These are phyloP conservation scores for Phaeosphaeria sp. DNA, from an alignment of 2,329 filamentous ascomycete species.

Conservation along the genomic window DNA sequence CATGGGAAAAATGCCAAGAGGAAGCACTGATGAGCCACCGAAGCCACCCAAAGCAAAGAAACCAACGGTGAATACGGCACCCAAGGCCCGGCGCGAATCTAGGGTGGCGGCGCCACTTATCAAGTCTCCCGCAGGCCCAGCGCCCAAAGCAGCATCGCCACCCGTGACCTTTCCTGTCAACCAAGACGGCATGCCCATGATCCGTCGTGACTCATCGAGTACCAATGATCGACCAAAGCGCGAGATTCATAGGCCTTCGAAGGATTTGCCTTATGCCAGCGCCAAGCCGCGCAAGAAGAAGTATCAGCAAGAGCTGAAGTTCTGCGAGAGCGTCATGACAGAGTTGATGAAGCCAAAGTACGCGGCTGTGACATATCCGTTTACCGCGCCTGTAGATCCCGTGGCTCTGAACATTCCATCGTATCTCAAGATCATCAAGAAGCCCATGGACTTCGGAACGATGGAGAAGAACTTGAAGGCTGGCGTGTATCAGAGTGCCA, in stretches of 20 bases:
- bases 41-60: constrained; percentile 64
- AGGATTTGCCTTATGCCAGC: constrained; percentile 85
- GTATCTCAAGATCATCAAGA: constrained; percentile 93
- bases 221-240: constrained; percentile 85
- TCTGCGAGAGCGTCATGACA: constrained; percentile 80
- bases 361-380: constrained; percentile 71
- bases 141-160: constrained; percentile 51
- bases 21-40: constrained; percentile 59
- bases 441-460: constrained; percentile 93
- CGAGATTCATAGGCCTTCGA: constrained; percentile 87
- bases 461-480: constrained; percentile 76
- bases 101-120: constrained; percentile 50
- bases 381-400: constrained; percentile 86
- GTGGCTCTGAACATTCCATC: constrained; percentile 92
- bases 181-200: constrained; percentile 78
- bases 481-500: constrained; percentile 80
- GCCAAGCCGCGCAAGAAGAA: constrained; percentile 91
- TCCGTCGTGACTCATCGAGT: constrained; percentile 83
- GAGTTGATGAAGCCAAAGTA: constrained; percentile 81
- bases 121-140: constrained; percentile 52
- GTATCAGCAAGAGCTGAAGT: constrained; percentile 84
- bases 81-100: constrained; percentile 57
- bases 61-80: constrained; percentile 34
- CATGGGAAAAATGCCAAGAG: constrained; percentile 64
- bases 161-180: constrained; percentile 70